Evolutionary conservation across 2,329 filamentous ascomycete genomes (phyloP).

Genomic region (Xylaria digitata): DNA sequence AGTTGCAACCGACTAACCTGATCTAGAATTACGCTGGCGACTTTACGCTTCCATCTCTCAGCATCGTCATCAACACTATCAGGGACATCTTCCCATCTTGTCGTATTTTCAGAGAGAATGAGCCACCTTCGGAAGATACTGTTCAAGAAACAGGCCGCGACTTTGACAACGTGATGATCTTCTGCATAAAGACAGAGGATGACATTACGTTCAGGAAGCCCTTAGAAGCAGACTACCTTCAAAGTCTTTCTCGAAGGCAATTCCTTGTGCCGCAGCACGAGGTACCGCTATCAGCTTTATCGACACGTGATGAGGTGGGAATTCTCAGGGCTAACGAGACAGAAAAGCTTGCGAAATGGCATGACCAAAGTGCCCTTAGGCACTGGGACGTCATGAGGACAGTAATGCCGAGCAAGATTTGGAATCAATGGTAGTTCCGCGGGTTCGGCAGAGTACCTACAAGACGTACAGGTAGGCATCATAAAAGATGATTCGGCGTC

Average conservation of each 20-base stretch:
- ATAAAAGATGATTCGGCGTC: not conserved
- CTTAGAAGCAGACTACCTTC: slow-evolving; percentile 72
- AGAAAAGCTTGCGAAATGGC: slow-evolving; percentile 74
- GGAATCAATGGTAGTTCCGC: slow-evolving; percentile 81
- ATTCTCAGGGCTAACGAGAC: slow-evolving; percentile 74
- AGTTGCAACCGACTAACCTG: slow-evolving; percentile 21
- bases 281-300: slow-evolving; percentile 65
- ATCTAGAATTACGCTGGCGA: slow-evolving; percentile 93
- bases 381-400: slow-evolving; percentile 94
- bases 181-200: slow-evolving; percentile 76
- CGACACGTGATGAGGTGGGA: slow-evolving; percentile 58
- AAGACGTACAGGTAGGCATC: not conserved
- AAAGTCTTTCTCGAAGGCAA: slow-evolving; percentile 74
- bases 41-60: slow-evolving; percentile 78
- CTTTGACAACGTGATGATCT: slow-evolving; percentile 96
- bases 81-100: slow-evolving; percentile 85
- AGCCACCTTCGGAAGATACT: slow-evolving; percentile 60
- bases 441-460: not conserved
- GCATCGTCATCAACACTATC: slow-evolving; percentile 85
- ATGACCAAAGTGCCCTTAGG: slow-evolving; percentile 79
- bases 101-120: slow-evolving; percentile 86
- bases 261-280: slow-evolving; percentile 81
- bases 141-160: slow-evolving; percentile 66
- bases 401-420: slow-evolving; percentile 80
- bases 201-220: slow-evolving; percentile 77